Conservation (phyloP, 2,329 filamentous ascomycete species). For the Alternaria novae-zelandiae region DNA sequence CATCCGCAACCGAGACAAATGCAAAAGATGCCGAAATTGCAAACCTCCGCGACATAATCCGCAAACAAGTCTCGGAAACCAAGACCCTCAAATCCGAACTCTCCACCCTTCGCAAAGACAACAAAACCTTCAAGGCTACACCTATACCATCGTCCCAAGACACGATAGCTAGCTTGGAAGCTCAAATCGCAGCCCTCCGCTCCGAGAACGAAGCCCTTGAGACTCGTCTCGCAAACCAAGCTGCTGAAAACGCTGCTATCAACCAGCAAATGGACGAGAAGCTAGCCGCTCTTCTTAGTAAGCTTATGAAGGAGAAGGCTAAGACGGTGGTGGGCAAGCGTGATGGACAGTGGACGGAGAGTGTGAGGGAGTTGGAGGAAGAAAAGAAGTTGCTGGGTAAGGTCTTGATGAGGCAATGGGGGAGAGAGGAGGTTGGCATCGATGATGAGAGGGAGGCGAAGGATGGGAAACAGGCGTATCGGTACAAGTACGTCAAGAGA, state of each 20-base stretch:
- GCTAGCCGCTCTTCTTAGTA: slow-evolving; percentile 34
- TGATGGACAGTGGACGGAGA: slow-evolving; percentile 45
- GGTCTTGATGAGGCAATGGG: slow-evolving; percentile 46
- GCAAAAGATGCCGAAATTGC: slow-evolving; percentile 36
- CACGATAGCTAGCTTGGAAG: slow-evolving; percentile 14
- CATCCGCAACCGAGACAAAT: slow-evolving; percentile 12
- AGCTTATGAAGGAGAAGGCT: slow-evolving; percentile 41
- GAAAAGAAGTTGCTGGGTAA: slow-evolving; percentile 42
- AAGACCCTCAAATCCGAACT: slow-evolving; percentile 33
- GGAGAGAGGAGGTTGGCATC: slow-evolving; percentile 41
- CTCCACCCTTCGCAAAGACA: slow-evolving; percentile 17
- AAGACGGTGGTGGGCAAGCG: slow-evolving; percentile 37
- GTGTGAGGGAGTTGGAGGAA: slow-evolving; percentile 21
- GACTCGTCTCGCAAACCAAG: slow-evolving; percentile 23
- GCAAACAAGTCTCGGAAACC: slow-evolving; percentile 30
- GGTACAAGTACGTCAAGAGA: slow-evolving; percentile 38
- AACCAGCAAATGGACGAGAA: slow-evolving; percentile 44
- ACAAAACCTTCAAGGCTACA: slow-evolving; percentile 23
- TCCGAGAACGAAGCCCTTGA: slow-evolving; percentile 28
- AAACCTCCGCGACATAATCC: slow-evolving; percentile 34
- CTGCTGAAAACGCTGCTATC: slow-evolving; percentile 35
- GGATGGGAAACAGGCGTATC: slow-evolving; percentile 36
- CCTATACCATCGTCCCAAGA: slow-evolving; percentile 18
- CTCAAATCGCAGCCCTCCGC: slow-evolving; percentile 16
- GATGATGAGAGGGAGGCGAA: slow-evolving; percentile 27